Conservation (phyloP, 176 grass and related monocot species). For the Canna indica region DNA sequence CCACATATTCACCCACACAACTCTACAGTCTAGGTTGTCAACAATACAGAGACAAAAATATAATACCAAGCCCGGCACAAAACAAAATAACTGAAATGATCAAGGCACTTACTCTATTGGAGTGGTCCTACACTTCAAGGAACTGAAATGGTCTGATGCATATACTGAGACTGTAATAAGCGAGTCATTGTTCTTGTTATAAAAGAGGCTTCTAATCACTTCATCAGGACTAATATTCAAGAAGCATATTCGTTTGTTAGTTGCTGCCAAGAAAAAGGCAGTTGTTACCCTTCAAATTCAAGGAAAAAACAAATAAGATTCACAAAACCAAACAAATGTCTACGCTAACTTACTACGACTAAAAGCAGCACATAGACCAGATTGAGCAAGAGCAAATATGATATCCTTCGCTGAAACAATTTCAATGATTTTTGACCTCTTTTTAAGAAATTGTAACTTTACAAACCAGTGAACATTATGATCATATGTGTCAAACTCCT, state of each 20-base stretch:
- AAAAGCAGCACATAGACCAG: conserved; percentile 92
- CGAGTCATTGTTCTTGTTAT: conserved; percentile 99
- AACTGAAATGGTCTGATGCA: conserved; percentile 93
- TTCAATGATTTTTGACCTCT: conserved; percentile 91
- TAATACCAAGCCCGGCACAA: neutral
- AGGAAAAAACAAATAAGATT: neutral
- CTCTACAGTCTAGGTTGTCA: neutral
- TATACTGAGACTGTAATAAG: conserved; percentile 99
- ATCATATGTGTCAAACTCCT: conserved; percentile 59
- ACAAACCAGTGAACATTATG: conserved; percentile 76
- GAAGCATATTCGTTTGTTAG: conserved; percentile 79
- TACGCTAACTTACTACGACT: conserved; percentile 43
- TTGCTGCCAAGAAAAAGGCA: conserved; percentile 44
- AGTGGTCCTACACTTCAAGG: conserved; percentile 95
- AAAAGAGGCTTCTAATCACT: conserved; percentile 97
- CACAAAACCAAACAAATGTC: neutral
- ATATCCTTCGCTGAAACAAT: conserved; percentile 96
- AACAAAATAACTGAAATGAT: conserved; percentile 2
- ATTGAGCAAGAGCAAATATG: conserved; percentile 94
- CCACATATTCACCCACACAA: neutral
- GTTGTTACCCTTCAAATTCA: neutral
- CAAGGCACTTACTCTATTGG: conserved; percentile 66
- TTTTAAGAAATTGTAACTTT: conserved; percentile 87
- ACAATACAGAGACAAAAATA: neutral
- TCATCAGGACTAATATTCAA: conserved; percentile 96